phyloP scores from a whole-genome alignment of 129 eudicot genomes.

The Rutidosis leptorrhynchoides region DNA sequence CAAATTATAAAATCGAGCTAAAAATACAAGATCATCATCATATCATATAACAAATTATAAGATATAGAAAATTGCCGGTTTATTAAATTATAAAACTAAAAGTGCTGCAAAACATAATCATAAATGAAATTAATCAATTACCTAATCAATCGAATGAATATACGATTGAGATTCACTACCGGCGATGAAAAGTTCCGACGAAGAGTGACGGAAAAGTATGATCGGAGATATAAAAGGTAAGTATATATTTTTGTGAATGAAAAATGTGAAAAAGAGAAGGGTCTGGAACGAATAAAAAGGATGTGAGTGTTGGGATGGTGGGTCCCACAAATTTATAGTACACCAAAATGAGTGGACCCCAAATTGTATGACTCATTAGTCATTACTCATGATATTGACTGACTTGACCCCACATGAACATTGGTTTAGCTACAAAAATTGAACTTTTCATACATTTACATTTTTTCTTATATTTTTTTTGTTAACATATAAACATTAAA shows the following conservation, averaged over 20 bases:
- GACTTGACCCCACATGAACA: neutral
- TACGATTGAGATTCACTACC: neutral
- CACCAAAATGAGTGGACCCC: neutral
- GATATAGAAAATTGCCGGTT: too few relatives aligned
- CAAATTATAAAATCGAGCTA: neutral
- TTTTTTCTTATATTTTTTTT: too few relatives aligned
- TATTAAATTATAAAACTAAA: too few relatives aligned
- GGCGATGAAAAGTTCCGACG: constrained; percentile 9
- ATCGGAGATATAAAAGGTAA: constrained; percentile 19
- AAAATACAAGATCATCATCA: neutral
- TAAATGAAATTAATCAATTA: too few relatives aligned
- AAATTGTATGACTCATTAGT: neutral
- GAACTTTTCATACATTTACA: too few relatives aligned
- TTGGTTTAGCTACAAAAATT: too few relatives aligned
- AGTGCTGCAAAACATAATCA: too few relatives aligned
- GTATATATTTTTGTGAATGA: neutral
- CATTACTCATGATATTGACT: too few relatives aligned
- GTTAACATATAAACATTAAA: too few relatives aligned
- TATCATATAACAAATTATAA: too few relatives aligned
- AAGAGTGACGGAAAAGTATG: constrained; percentile 11
- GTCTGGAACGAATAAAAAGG: constrained; percentile 24
- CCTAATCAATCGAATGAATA: neutral
- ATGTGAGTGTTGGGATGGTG: neutral
- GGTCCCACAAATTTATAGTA: neutral
- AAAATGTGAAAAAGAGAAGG: constrained; percentile 13